phyloP scores from a whole-genome alignment of 2,329 filamentous ascomycete genomes.

The Hypoxylon sp. region DNA sequence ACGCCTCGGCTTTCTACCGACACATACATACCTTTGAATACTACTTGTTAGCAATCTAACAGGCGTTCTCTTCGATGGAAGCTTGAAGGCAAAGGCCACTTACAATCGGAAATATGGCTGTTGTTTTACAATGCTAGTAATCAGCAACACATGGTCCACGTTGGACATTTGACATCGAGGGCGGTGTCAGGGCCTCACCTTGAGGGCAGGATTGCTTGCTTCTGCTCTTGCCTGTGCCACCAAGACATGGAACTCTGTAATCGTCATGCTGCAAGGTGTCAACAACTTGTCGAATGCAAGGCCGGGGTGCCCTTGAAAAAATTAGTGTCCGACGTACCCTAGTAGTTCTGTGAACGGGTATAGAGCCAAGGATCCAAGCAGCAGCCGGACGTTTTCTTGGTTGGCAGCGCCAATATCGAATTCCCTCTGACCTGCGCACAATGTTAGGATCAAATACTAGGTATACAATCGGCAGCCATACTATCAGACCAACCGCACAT shows the following conservation, averaged over 20 bases:
- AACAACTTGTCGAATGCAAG: slow-evolving; percentile 25
- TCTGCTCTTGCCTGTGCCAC: slow-evolving; percentile 66
- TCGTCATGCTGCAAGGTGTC: slow-evolving; percentile 65
- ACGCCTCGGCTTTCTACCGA: slow-evolving; percentile 69
- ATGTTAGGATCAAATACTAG: slow-evolving; percentile 38
- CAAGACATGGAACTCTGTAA: slow-evolving; percentile 70
- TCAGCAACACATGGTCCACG: slow-evolving; percentile 27
- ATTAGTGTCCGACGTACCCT: slow-evolving; percentile 57
- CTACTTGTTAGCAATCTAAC: slow-evolving; percentile 31
- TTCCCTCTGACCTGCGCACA: slow-evolving; percentile 63
- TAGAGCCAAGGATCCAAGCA: slow-evolving; percentile 69
- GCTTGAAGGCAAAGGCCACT: slow-evolving; percentile 53
- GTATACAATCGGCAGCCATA: slow-evolving; percentile 57
- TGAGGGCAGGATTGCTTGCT: slow-evolving; percentile 64
- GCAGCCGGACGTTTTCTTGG: slow-evolving; percentile 66
- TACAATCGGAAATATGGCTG: slow-evolving; percentile 75
- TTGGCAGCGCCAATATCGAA: slow-evolving; percentile 69
- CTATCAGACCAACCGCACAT: slow-evolving; percentile 79
- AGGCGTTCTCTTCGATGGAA: not conserved
- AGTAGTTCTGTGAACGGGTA: slow-evolving; percentile 70
- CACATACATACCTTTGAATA: slow-evolving; percentile 70
- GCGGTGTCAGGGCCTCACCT: slow-evolving; percentile 60
- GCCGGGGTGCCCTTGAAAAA: not conserved
- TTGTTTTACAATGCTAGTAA: slow-evolving; percentile 39
- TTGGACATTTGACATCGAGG: slow-evolving; percentile 13